Evolutionary conservation across 345 rosid genomes (phyloP).

Genomic region (Bretschneidera sinensis): DNA sequence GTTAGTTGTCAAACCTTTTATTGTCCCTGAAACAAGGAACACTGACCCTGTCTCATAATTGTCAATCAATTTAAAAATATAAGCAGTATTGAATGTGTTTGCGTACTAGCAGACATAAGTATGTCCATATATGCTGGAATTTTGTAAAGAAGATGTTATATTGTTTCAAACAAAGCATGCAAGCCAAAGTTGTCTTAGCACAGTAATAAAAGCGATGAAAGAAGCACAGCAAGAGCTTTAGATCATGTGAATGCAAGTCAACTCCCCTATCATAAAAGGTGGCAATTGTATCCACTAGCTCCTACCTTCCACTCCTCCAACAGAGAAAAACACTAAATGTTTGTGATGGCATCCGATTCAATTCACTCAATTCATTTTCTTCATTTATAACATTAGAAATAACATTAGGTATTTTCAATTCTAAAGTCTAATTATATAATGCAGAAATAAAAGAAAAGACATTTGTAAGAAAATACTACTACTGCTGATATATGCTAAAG

Average conservation of each 20-base stretch:
- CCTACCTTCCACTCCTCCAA: not conserved
- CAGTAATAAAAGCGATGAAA: no score
- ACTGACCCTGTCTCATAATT: conserved; percentile 11
- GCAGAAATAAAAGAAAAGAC: not conserved
- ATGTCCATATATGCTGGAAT: not conserved
- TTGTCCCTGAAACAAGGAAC: conserved; percentile 50
- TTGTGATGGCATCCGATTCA: not conserved
- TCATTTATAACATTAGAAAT: no score
- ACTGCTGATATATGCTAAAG: not conserved
- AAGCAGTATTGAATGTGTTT: not conserved
- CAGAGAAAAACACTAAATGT: not conserved
- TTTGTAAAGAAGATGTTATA: no score
- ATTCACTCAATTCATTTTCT: not conserved
- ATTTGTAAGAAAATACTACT: not conserved
- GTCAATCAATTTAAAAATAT: not conserved
- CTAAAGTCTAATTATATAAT: not conserved
- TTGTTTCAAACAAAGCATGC: no score
- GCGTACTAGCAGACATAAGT: no score
- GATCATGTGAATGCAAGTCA: no score
- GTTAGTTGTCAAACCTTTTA: conserved; percentile 63
- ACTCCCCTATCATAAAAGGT: no score
- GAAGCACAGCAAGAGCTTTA: no score
- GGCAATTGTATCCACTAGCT: no score
- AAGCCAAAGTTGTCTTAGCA: no score
- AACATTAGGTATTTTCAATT: not conserved